These are phyloP conservation scores for Pleurotus tuoliensis DNA, from an alignment of 768 basidiomycete genomes.

Conservation along the genomic window DNA sequence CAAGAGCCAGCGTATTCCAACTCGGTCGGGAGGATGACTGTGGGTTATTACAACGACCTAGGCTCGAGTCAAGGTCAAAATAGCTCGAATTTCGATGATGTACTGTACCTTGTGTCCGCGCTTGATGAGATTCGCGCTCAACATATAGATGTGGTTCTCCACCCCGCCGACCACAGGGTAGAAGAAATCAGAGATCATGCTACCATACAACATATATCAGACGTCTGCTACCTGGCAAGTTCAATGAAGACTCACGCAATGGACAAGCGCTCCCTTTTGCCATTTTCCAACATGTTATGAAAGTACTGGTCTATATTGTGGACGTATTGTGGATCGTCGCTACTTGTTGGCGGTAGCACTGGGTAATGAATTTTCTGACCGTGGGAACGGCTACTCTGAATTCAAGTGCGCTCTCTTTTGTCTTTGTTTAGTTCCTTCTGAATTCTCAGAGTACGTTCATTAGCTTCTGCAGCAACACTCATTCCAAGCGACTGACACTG, in stretches of 20 bases:
- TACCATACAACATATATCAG: slow-evolving; percentile 33
- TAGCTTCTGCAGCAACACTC: too few species aligned
- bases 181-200: slow-evolving; percentile 98
- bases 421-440: too few species aligned
- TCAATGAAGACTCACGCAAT: slow-evolving; percentile 28
- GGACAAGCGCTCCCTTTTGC: slow-evolving; percentile 28
- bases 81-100: too few species aligned
- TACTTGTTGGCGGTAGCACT: too few species aligned
- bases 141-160: slow-evolving; percentile 93
- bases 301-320: too few species aligned
- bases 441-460: too few species aligned
- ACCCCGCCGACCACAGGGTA: slow-evolving; percentile 93
- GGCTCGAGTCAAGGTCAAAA: background rate
- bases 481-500: too few species aligned
- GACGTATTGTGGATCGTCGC: too few species aligned
- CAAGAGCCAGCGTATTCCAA: slow-evolving; percentile 86
- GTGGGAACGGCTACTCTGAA: too few species aligned
- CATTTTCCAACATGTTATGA: background rate
- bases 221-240: background rate
- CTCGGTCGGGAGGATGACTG: slow-evolving; percentile 79
- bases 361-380: too few species aligned
- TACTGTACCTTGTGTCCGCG: slow-evolving; percentile 76
- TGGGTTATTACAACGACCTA: slow-evolving; percentile 96
- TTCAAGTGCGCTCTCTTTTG: too few species aligned
- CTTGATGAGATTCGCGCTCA: slow-evolving; percentile 76